phyloP scores from a whole-genome alignment of 352 stramenopile genomes.

The Phytophthora citrophthora region DNA sequence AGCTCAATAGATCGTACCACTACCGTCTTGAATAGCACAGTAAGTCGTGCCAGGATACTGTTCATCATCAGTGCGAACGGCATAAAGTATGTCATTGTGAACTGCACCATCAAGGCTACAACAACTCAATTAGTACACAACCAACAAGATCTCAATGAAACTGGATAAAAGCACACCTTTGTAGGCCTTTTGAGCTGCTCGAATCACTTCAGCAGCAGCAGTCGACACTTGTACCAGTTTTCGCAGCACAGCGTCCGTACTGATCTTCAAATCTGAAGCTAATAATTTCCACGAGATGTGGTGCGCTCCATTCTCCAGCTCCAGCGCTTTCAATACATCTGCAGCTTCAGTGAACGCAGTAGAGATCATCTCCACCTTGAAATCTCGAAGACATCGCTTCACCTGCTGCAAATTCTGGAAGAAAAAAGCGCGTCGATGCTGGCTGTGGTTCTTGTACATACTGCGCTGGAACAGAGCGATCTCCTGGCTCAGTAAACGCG shows the following conservation, averaged over 20 bases:
- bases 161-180: conserved; percentile 42
- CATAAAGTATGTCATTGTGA: conserved; percentile 90
- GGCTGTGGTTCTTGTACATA: conserved; percentile 92
- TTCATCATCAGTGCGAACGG: conserved; percentile 83
- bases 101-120: conserved; percentile 67
- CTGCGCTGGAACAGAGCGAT: conserved; percentile 69
- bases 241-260: conserved; percentile 54
- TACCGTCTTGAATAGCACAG: conserved; percentile 63
- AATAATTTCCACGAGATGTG: conserved; percentile 84
- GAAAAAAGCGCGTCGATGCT: conserved; percentile 84
- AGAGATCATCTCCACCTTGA: conserved; percentile 48
- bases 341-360: conserved; percentile 46
- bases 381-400: conserved; percentile 65
- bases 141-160: background rate
- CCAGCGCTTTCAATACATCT: conserved; percentile 52
- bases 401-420: conserved; percentile 84
- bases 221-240: conserved; percentile 44
- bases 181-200: conserved; percentile 77
- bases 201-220: conserved; percentile 48
- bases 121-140: conserved; percentile 2
- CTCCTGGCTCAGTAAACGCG: conserved; percentile 59
- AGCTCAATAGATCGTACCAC: conserved; percentile 67
- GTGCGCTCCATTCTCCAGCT: conserved; percentile 55
- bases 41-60: conserved; percentile 72
- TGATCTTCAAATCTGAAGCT: conserved; percentile 62